These are phyloP conservation scores for Yueomyces sinensis DNA, from an alignment of 805 yeast species.

Conservation along the genomic window DNA sequence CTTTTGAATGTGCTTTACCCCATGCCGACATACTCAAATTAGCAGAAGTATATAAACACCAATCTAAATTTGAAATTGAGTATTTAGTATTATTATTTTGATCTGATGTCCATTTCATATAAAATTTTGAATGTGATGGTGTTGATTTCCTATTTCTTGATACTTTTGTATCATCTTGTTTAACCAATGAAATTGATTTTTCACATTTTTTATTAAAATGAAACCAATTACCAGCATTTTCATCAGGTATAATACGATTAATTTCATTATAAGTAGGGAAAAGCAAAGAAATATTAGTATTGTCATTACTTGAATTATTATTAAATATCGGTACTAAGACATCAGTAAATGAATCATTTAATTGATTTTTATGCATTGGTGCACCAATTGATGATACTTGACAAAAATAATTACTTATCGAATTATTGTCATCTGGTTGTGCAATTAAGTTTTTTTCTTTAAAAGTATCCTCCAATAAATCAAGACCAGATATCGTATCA, in stretches of 20 bases:
- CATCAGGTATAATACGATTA: too few relatives aligned
- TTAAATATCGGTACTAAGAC: too few relatives aligned
- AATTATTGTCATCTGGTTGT: too few relatives aligned
- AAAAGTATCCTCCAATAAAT: conserved; percentile 5
- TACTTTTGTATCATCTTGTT: too few relatives aligned
- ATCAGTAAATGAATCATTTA: too few relatives aligned
- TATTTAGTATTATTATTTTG: conserved; percentile 20
- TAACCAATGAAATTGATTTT: too few relatives aligned
- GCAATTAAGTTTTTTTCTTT: too few relatives aligned
- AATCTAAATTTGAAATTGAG: conserved; percentile 34
- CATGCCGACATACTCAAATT: conserved; percentile 71
- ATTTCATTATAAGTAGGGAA: background rate
- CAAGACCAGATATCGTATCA: conserved; percentile 19
- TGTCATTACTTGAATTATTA: too few relatives aligned
- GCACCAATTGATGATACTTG: conserved; percentile 25
- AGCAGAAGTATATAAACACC: conserved; percentile 66
- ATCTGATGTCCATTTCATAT: conserved; percentile 39
- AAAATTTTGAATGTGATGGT: conserved; percentile 61
- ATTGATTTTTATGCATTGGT: conserved; percentile 7
- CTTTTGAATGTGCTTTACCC: conserved; percentile 35
- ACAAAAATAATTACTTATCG: conserved; percentile 23
- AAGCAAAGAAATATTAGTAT: background rate
- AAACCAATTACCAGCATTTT: background rate
- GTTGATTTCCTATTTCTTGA: conserved; percentile 1
- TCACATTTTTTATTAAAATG: too few relatives aligned